phyloP scores from a whole-genome alignment of 192 early-diverging fungal genomes.

The Rhizophagus prolifer region DNA sequence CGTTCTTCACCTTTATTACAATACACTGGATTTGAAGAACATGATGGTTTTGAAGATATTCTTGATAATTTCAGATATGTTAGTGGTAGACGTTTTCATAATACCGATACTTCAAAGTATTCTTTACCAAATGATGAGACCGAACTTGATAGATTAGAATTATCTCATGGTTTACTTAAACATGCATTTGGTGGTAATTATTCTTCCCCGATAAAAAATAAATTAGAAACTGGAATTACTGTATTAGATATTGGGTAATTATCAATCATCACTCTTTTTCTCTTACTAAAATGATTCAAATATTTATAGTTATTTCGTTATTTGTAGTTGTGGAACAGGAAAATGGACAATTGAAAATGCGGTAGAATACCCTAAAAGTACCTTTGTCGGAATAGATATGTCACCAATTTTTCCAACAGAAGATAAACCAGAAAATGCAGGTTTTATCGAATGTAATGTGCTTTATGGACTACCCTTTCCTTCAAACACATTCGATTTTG shows the following conservation, averaged over 20 bases:
- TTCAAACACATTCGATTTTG: slow-evolving; percentile 49
- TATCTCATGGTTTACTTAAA: background rate
- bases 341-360: slow-evolving; percentile 19
- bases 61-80: background rate
- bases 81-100: background rate
- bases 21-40: background rate
- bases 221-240: background rate
- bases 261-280: background rate
- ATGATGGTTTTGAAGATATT: background rate
- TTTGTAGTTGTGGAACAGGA: slow-evolving; percentile 10
- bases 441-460: slow-evolving; percentile 42
- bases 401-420: background rate
- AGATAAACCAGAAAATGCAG: background rate
- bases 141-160: background rate
- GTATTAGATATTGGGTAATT: slow-evolving; percentile 16
- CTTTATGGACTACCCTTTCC: slow-evolving; percentile 40
- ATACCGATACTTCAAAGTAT: background rate
- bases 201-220: background rate
- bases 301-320: background rate
- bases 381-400: slow-evolving; percentile 14
- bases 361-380: background rate
- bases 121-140: background rate
- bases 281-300: background rate
- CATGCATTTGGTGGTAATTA: background rate
- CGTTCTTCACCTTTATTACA: too few species aligned